These are phyloP conservation scores for Camelina sativa DNA, from an alignment of 345 rosid species.

Conservation along the genomic window DNA sequence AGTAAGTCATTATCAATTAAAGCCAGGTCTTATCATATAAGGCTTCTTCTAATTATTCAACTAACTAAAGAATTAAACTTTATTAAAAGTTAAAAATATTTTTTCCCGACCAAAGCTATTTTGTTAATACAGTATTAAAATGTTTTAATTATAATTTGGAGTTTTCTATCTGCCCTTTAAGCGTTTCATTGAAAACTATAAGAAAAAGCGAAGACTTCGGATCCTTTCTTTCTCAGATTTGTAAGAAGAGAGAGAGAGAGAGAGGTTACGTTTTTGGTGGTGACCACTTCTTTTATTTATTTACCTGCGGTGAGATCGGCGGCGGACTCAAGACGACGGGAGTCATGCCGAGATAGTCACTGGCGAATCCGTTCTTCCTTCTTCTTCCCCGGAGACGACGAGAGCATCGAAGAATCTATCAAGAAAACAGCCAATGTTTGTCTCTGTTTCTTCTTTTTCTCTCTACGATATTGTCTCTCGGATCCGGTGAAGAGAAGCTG, in stretches of 20 bases:
- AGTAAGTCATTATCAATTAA: constrained; percentile 36
- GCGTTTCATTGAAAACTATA: constrained; percentile 44
- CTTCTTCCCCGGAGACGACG: constrained; percentile 33
- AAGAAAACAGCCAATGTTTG: constrained; percentile 25
- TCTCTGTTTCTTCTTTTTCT: constrained; percentile 38
- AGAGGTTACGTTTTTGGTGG: constrained; percentile 28
- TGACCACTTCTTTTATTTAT: constrained; percentile 24
- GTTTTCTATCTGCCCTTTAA: constrained; percentile 11
- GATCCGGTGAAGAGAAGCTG: constrained; percentile 44
- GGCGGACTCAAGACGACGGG: constrained; percentile 22
- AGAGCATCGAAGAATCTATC: constrained; percentile 30
- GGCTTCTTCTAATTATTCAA: constrained; percentile 3
- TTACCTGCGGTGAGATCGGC: constrained; percentile 25
- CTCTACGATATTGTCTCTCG: constrained; percentile 29
- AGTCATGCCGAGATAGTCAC: constrained; percentile 10
- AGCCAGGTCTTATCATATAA: not conserved
- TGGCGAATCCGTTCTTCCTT: constrained; percentile 23
- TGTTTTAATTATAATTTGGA: not conserved
- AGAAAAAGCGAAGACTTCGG: constrained; percentile 48
- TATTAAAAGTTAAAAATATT: not conserved
- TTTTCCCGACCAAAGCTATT: constrained; percentile 28
- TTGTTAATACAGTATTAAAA: constrained; percentile 7
- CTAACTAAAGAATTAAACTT: not conserved
- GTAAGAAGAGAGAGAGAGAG: constrained; percentile 31
- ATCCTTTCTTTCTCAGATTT: constrained; percentile 35